Percentiles rank a stretch among this genome's conserved stretches.
These are phyloP conservation scores for Phialemoniopsis sp. DNA, from an alignment of 2,329 filamentous ascomycete species.

Conservation along the genomic window DNA sequence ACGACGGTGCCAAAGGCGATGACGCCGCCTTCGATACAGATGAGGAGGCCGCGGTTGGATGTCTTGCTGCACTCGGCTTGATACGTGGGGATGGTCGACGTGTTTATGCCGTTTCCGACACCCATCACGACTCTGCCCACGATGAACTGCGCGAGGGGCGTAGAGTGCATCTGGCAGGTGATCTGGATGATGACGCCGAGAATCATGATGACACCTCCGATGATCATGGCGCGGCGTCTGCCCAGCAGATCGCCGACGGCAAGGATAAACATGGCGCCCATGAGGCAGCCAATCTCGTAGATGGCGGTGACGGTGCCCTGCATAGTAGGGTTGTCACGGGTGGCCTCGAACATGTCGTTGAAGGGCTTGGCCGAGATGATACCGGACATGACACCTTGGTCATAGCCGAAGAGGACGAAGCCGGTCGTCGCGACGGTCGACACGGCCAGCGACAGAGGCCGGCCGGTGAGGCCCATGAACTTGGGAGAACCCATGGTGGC, in stretches of 20 bases:
- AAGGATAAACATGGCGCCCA: conserved; percentile 44
- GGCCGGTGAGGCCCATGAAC: conserved; percentile 57
- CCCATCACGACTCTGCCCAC: conserved; percentile 46
- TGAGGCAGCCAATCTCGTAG: conserved; percentile 39
- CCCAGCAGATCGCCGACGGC: conserved; percentile 48
- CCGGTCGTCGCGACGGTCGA: conserved; percentile 60
- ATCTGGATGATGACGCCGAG: conserved; percentile 57
- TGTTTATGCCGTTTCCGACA: conserved; percentile 48
- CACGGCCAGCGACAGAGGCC: conserved; percentile 49
- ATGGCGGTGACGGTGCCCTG: conserved; percentile 42
- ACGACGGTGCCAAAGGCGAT: conserved; percentile 37
- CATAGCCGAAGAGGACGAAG: conserved; percentile 13
- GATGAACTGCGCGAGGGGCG: conserved; percentile 38
- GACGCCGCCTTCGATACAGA: conserved; percentile 38
- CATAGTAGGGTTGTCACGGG: conserved; percentile 36
- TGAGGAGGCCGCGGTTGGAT: conserved; percentile 34
- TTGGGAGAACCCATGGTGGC: conserved; percentile 46
- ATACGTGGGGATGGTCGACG: conserved; percentile 40
- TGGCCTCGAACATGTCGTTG: conserved; percentile 41
- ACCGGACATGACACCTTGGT: conserved; percentile 73
- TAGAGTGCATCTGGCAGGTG: conserved; percentile 20
- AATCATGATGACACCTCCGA: conserved; percentile 54
- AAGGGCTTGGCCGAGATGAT: conserved; percentile 48
- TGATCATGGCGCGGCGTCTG: conserved; percentile 49
- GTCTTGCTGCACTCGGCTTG: conserved; percentile 42